phyloP scores from a whole-genome alignment of 2,329 filamentous ascomycete species.

The Phialophora verrucosa region DNA sequence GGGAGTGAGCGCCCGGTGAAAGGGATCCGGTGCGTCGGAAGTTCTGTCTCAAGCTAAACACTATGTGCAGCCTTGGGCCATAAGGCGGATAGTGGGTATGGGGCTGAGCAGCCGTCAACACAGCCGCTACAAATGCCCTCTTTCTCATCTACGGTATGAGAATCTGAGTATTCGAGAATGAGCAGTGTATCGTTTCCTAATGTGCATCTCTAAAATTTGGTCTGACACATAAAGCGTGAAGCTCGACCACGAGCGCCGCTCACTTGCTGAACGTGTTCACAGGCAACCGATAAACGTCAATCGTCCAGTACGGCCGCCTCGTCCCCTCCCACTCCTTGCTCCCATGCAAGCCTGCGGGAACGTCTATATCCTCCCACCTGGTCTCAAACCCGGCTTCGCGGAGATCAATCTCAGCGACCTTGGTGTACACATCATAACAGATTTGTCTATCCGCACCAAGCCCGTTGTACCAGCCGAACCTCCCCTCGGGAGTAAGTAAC shows the following conservation, averaged over 20 bases:
- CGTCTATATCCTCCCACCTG: slow-evolving; percentile 12
- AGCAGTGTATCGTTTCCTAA: neutral
- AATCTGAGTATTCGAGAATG: neutral
- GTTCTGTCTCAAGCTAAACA: neutral
- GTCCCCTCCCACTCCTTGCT: slow-evolving; percentile 20
- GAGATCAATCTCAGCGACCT: slow-evolving; percentile 19
- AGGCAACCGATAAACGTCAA: slow-evolving; percentile 19
- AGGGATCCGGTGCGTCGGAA: neutral
- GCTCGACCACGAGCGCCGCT: neutral
- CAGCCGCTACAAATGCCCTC: neutral
- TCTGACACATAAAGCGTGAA: too few species aligned
- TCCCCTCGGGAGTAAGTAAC: slow-evolving; percentile 2
- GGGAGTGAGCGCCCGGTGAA: neutral
- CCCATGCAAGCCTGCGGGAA: slow-evolving; percentile 6
- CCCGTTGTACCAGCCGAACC: slow-evolving; percentile 19
- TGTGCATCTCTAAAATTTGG: too few species aligned
- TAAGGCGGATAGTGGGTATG: neutral
- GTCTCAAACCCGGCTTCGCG: slow-evolving; percentile 14
- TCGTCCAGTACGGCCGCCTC: slow-evolving; percentile 19
- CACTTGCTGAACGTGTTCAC: slow-evolving; percentile 18
- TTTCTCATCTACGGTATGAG: neutral
- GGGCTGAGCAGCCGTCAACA: neutral
- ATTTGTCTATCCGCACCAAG: slow-evolving; percentile 19
- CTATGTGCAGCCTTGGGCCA: neutral
- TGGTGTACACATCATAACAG: slow-evolving; percentile 21